Evolutionary conservation across 2,329 filamentous ascomycete genomes (phyloP), one percentile per base, ranked within the genome.

Genomic region (Fusarium sp.): DNA sequence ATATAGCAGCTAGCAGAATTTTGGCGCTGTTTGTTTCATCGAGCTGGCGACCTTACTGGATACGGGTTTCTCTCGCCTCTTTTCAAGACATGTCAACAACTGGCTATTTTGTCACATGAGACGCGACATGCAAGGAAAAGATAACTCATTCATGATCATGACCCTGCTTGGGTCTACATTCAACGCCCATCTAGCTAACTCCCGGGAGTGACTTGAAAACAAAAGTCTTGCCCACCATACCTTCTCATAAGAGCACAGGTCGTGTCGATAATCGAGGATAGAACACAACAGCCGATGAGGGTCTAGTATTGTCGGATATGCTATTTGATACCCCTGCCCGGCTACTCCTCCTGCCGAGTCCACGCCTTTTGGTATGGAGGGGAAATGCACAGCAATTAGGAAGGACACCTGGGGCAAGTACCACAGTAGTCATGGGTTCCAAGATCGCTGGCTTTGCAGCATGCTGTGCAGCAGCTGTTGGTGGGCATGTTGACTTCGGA

Each of bases 371-470:
- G 23, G 12, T 21, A 46, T 51, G 18, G 13, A 46, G 63, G 21
- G 11, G 34, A 30, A 34, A 54, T 28, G 51, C 27, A 51, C 20
- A 25, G 41, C 27, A 41, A 27, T 63, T 54, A 72, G 55, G 69
- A 60, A 13, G 74, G 74, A 59, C 74, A 78, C 37, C 71, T 72
- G 46, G 74, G 73, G 40, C 76, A 78, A 56, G 76, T 78, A 49
- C 76, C 76, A 49, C 76, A 78, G 54, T 78, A 78, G 63, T 78
- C 76, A 58, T 78, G 76, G 12, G 76, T 78, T 45, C 76, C 76
- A 32, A 78, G 72, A 60, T 78, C 76, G 34, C 56, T 77, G 21
- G 75, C 74, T 65, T 78, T 78, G 59, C 76, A 78, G 53, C 76
- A 78, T 42, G 61, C 75, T 43, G 71, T 75, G 48, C 76, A 78